Evolutionary conservation across 768 basidiomycete species (phyloP).

Genomic region (Mycena polygramma): DNA sequence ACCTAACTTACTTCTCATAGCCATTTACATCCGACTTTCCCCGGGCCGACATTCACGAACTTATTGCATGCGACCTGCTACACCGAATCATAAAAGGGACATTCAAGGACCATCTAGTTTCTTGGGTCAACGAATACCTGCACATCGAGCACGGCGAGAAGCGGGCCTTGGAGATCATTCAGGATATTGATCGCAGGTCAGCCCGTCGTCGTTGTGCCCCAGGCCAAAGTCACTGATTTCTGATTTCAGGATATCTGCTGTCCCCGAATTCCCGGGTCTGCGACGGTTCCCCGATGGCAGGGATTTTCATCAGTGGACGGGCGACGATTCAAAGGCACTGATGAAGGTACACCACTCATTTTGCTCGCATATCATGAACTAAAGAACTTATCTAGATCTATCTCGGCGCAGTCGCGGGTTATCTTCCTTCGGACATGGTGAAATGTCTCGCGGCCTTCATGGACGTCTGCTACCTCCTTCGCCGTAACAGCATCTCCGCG

Average conservation of each 20-base stretch:
- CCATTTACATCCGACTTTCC: conserved; percentile 40
- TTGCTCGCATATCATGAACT: background rate
- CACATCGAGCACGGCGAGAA: conserved; percentile 11
- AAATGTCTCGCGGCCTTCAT: conserved; percentile 43
- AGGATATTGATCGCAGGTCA: conserved; percentile 44
- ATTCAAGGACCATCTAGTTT: conserved; percentile 42
- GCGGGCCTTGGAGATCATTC: conserved; percentile 34
- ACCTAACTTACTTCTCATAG: background rate
- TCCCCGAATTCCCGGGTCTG: conserved; percentile 39
- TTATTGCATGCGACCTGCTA: conserved; percentile 16
- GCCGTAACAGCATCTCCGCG: conserved; percentile 38
- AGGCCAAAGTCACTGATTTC: background rate
- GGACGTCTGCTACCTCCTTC: conserved; percentile 46
- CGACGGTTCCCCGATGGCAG: conserved; percentile 41
- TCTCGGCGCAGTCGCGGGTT: conserved; percentile 45
- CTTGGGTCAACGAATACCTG: conserved; percentile 44
- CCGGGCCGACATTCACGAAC: conserved; percentile 30
- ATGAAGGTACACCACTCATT: conserved; percentile 44
- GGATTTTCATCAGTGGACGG: conserved; percentile 48
- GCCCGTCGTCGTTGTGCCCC: background rate
- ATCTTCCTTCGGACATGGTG: conserved; percentile 47
- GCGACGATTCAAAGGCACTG: conserved; percentile 48
- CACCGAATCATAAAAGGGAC: conserved; percentile 42
- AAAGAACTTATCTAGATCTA: conserved; percentile 45
- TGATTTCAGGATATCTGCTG: conserved; percentile 28